Base-by-base conservation (phyloP, 352 stramenopile genomes). In the Phytopythium chamaehyphon region DNA sequence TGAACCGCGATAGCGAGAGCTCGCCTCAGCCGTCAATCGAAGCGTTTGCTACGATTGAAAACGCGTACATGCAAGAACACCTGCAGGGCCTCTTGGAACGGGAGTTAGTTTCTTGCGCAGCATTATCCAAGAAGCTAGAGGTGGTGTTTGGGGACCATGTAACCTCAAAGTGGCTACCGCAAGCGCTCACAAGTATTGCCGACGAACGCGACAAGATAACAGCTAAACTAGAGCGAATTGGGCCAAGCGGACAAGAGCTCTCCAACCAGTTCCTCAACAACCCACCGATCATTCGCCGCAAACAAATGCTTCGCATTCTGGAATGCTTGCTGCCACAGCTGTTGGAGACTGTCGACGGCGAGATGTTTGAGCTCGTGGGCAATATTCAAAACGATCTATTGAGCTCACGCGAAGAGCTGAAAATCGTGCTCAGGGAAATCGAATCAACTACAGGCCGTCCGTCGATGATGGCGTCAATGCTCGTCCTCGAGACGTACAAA, bases 131-230 rank as follows among this genome's bases (percentile, higher is more conserved):
- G 18, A 70, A 71, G 15, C 24, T 78, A 4, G 67, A 82, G 38
- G 42, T 56, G 37, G 73, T 78, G 60, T 26, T 82, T 15, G 59
- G 46, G 6, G 35, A 57, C 6, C 64, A 82, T 52, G 60, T 74
- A 10, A 40, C 54, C 10, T 47, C 40, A 6, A 12, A 23, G 0
- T 81, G 67, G 67, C 59, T 78, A 1, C 56, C 64, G n/a, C 26
- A 51, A 21, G 54, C 51, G 1, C 43, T 59, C 23, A 18, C 48
- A 2, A 59, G 54, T 15, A 23, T 77, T 0, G 33, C 46, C 6
- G 37, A 31, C 1, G 33, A 64, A 24, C 47, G 16, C 12, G 18
- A 46, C 12, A 38, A 47, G 5, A 43, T 26, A 14, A 35, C 37
- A 5, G 33, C 42, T 12, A 40, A 60, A 12, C 22, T 70, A 6